These are phyloP conservation scores for Apophysomyces sp. DNA, from an alignment of 371 early-diverging fungal species.

Conservation along the genomic window DNA sequence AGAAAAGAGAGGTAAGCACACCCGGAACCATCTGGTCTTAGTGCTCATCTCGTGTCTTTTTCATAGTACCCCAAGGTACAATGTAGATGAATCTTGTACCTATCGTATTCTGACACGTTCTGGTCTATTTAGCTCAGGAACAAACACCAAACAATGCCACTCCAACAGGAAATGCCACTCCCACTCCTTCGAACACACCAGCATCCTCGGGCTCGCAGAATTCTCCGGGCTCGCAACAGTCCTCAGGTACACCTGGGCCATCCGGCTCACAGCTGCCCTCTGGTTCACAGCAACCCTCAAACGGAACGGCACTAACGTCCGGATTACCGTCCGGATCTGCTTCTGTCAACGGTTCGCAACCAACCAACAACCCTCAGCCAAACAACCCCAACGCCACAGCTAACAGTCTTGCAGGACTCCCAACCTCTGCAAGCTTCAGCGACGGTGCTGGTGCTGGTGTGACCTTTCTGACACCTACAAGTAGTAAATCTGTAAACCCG, in stretches of 20 bases:
- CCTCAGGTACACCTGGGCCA: not conserved
- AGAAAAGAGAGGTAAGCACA: slow-evolving; percentile 5
- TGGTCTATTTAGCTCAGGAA: not conserved
- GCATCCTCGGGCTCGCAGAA: not conserved
- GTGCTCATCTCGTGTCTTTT: not conserved
- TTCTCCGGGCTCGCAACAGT: not conserved
- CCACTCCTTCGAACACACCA: not conserved
- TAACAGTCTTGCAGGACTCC: slow-evolving; percentile 25
- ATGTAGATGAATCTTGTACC: not conserved
- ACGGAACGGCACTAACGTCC: no score
- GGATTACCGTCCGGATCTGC: not conserved
- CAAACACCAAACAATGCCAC: not conserved
- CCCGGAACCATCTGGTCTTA: not conserved
- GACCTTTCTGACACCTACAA: slow-evolving; percentile 38
- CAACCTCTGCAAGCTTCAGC: slow-evolving; percentile 41
- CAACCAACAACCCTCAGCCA: not conserved
- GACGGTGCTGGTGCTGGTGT: slow-evolving; percentile 37
- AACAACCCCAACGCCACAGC: slow-evolving; percentile 2
- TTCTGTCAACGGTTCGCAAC: not conserved
- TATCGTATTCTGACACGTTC: not conserved
- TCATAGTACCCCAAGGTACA: slow-evolving; percentile 22
- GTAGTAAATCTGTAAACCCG: slow-evolving; percentile 42
- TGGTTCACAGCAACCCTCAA: not conserved
- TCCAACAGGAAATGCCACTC: not conserved
- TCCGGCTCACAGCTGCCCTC: not conserved